A percentile compares a stretch with the other conserved stretches of the same genome.
Evolutionary conservation across 2,329 filamentous ascomycete genomes (phyloP).

Genomic region (Xylariaceae sp.): DNA sequence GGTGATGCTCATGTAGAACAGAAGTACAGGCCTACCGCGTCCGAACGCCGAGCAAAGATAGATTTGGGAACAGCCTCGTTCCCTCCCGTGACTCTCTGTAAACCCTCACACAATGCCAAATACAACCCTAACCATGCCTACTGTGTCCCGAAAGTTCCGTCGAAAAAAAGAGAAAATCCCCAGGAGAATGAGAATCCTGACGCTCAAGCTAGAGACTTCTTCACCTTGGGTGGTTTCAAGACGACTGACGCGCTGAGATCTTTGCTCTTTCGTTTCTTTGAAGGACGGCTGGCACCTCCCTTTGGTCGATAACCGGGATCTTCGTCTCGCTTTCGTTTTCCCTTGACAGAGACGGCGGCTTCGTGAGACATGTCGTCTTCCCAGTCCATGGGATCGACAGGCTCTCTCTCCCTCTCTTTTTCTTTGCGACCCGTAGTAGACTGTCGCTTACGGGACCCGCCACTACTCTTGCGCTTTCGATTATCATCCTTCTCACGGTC

Average conservation of each 20-base stretch:
- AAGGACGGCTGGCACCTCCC: constrained; percentile 47
- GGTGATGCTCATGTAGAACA: constrained; percentile 6
- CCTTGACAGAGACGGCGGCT: constrained; percentile 36
- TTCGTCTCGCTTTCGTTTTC: constrained; percentile 54
- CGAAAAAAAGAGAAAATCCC: background rate
- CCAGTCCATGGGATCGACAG: constrained; percentile 37
- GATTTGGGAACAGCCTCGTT: constrained; percentile 1
- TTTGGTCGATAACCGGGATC: constrained; percentile 57
- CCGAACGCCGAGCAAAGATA: constrained; percentile 10
- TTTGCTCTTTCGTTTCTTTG: constrained; percentile 57
- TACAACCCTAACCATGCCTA: constrained; percentile 3
- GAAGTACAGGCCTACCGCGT: constrained; percentile 12
- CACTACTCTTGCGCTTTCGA: constrained; percentile 31
- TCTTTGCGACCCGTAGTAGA: constrained; percentile 33
- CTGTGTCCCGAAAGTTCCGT: background rate
- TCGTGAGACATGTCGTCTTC: constrained; percentile 34
- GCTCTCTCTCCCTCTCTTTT: constrained; percentile 32
- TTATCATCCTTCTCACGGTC: constrained; percentile 35
- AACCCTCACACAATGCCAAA: constrained; percentile 6
- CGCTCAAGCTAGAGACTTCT: constrained; percentile 19
- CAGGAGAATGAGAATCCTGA: background rate
- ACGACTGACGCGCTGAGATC: constrained; percentile 21
- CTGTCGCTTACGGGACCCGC: constrained; percentile 36
- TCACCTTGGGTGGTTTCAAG: constrained; percentile 20
- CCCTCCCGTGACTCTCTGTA: background rate